phyloP scores from a whole-genome alignment of 2,329 filamentous ascomycete species.

The Scedosporium boydii region DNA sequence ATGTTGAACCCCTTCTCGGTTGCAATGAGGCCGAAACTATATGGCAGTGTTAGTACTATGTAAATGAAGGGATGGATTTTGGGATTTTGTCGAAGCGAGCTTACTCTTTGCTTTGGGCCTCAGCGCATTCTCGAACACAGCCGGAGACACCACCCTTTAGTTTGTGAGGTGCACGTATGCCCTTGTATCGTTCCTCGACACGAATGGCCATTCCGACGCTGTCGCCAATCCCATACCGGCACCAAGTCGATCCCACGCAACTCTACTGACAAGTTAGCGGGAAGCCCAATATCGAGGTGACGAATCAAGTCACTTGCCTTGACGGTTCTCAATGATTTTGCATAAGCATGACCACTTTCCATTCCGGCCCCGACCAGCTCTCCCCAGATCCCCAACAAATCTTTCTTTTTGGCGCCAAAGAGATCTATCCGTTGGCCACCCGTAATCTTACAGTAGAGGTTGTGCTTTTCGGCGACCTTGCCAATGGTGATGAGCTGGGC shows the following conservation, averaged over 20 bases:
- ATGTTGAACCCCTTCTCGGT: constrained; percentile 92
- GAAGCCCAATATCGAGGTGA: background rate
- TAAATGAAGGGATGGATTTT: background rate
- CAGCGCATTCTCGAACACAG: constrained; percentile 86
- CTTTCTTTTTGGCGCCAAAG: constrained; percentile 84
- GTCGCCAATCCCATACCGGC: constrained; percentile 78
- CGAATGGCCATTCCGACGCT: constrained; percentile 85
- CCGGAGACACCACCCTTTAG: constrained; percentile 85
- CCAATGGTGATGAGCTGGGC: constrained; percentile 79
- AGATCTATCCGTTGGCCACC: constrained; percentile 87
- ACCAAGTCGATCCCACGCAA: constrained; percentile 88
- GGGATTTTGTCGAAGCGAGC: constrained; percentile 16
- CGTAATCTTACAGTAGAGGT: constrained; percentile 84
- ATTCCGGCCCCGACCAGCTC: constrained; percentile 73
- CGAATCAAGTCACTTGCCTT: constrained; percentile 36
- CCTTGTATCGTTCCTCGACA: constrained; percentile 85
- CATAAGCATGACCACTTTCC: constrained; percentile 87
- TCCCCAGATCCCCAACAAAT: constrained; percentile 74
- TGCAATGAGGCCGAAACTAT: constrained; percentile 74
- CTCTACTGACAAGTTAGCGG: constrained; percentile 29
- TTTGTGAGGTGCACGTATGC: constrained; percentile 81
- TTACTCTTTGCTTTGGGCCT: constrained; percentile 85
- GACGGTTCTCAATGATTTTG: constrained; percentile 78
- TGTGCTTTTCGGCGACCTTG: constrained; percentile 73
- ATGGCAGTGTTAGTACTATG: constrained; percentile 8